phyloP scores from a whole-genome alignment of 1,284 basidiomycete genomes.

The Ustilago vetiveriae region DNA sequence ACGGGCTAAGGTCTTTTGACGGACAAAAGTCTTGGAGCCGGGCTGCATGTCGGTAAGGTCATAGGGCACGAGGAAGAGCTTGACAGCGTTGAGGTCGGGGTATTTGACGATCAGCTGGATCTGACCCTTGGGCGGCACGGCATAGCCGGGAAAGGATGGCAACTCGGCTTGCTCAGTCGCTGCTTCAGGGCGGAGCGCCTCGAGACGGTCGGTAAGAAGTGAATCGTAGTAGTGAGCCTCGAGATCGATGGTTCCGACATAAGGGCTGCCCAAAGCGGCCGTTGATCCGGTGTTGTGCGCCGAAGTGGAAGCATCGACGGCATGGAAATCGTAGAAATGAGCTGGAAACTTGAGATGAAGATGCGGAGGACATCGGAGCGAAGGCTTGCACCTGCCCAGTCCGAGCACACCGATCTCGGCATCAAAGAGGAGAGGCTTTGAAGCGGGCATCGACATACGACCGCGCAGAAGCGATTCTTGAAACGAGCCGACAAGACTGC shows the following conservation, averaged over 20 bases:
- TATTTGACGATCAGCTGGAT: constrained; percentile 71
- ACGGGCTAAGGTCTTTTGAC: constrained; percentile 49
- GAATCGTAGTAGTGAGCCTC: constrained; percentile 59
- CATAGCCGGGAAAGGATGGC: constrained; percentile 69
- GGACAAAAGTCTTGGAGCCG: constrained; percentile 57
- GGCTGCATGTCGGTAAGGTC: constrained; percentile 68
- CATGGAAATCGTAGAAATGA: constrained; percentile 63
- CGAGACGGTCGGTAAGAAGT: constrained; percentile 13
- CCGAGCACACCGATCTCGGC: constrained; percentile 67
- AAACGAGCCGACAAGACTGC: constrained; percentile 66
- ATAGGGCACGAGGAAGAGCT: constrained; percentile 71
- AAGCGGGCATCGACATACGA: constrained; percentile 63
- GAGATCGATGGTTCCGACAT: constrained; percentile 68
- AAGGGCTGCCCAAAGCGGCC: constrained; percentile 59
- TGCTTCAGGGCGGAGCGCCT: constrained; percentile 2
- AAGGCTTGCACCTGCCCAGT: constrained; percentile 43
- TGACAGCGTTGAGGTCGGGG: constrained; percentile 67
- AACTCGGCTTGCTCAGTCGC: constrained; percentile 2
- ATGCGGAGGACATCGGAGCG: constrained; percentile 65
- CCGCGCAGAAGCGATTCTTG: constrained; percentile 67
- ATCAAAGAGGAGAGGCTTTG: constrained; percentile 64
- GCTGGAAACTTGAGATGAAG: constrained; percentile 65
- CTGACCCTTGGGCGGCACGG: constrained; percentile 70
- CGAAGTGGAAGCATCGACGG: constrained; percentile 11
- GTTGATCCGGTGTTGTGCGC: constrained; percentile 14